A percentile compares a stretch with the other conserved stretches of the same genome.
phyloP scores from a whole-genome alignment of 2,329 filamentous ascomycete genomes.

The Monilinia polystroma region DNA sequence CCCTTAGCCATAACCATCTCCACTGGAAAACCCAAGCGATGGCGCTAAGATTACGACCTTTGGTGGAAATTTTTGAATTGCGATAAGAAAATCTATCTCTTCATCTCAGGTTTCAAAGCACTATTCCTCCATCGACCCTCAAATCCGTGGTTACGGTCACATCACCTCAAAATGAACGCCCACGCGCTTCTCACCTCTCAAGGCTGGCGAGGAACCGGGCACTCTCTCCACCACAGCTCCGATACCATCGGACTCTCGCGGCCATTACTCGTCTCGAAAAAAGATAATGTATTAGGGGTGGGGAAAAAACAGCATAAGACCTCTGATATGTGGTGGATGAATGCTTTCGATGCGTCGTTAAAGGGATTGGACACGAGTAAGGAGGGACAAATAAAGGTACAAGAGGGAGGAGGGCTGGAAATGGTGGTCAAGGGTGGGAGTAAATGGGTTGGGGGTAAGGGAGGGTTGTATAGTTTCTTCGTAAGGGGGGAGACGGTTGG shows the following conservation, averaged over 20 bases:
- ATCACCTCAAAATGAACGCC: conserved; percentile 68
- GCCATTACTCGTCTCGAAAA: conserved; percentile 79
- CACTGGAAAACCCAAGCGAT: neutral
- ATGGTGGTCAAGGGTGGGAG: conserved; percentile 54
- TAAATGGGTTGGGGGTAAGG: conserved; percentile 57
- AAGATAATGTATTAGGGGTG: conserved; percentile 76
- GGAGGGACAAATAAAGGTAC: conserved; percentile 56
- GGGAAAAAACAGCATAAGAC: conserved; percentile 67
- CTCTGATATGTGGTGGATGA: conserved; percentile 94
- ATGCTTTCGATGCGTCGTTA: conserved; percentile 87
- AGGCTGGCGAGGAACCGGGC: conserved; percentile 86
- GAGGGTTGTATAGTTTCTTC: conserved; percentile 74
- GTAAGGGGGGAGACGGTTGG: conserved; percentile 75
- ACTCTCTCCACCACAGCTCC: conserved; percentile 76
- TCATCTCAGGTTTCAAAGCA: conserved; percentile 5
- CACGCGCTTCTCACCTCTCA: conserved; percentile 78
- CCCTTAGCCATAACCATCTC: neutral
- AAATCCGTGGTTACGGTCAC: neutral
- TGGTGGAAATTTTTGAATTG: conserved; percentile 17
- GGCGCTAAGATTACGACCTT: conserved; percentile 18
- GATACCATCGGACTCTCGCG: conserved; percentile 75
- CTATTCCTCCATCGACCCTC: conserved; percentile 2
- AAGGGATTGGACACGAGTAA: conserved; percentile 70
- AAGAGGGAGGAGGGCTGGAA: conserved; percentile 54
- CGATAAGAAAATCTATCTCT: conserved; percentile 24